These are phyloP conservation scores for Pleurotus cornucopiae DNA, from an alignment of 768 basidiomycete genomes.

Conservation along the genomic window DNA sequence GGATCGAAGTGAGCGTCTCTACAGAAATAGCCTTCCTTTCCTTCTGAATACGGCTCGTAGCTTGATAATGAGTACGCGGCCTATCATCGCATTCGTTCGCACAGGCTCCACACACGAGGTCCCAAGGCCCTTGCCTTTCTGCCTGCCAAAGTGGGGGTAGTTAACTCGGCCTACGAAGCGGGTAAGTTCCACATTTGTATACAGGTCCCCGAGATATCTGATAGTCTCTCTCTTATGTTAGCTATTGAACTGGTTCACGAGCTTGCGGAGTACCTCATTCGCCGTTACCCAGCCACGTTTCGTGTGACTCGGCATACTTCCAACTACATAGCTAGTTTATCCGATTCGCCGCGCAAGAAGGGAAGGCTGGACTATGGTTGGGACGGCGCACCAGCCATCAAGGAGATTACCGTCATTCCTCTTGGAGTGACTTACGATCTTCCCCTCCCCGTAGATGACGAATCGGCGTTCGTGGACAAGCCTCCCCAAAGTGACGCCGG, in stretches of 20 bases:
- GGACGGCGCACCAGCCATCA: constrained; percentile 45
- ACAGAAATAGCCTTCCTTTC: not conserved
- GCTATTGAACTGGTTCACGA: constrained; percentile 68
- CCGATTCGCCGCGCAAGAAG: not conserved
- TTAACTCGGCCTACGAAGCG: constrained; percentile 31
- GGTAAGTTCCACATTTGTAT: constrained; percentile 21
- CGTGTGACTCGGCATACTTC: constrained; percentile 39
- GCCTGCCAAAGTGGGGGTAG: constrained; percentile 38
- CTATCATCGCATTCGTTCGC: constrained; percentile 56
- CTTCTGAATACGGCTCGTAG: constrained; percentile 22
- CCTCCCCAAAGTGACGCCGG: not conserved
- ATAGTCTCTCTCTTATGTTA: constrained; percentile 17
- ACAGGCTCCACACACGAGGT: constrained; percentile 51
- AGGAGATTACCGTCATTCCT: constrained; percentile 47
- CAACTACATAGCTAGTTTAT: not conserved
- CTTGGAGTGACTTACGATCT: constrained; percentile 46
- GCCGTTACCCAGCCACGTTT: constrained; percentile 59
- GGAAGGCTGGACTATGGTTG: constrained; percentile 28
- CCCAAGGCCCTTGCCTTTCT: constrained; percentile 44
- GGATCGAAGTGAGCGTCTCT: constrained; percentile 58
- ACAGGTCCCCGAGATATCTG: not conserved
- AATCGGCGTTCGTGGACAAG: constrained; percentile 17
- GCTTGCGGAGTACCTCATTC: constrained; percentile 59
- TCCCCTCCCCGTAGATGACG: constrained; percentile 31
- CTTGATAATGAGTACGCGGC: constrained; percentile 53